Base-by-base conservation (phyloP, 2,329 filamentous ascomycete genomes). In the Neodidymelliopsis sp. region DNA sequence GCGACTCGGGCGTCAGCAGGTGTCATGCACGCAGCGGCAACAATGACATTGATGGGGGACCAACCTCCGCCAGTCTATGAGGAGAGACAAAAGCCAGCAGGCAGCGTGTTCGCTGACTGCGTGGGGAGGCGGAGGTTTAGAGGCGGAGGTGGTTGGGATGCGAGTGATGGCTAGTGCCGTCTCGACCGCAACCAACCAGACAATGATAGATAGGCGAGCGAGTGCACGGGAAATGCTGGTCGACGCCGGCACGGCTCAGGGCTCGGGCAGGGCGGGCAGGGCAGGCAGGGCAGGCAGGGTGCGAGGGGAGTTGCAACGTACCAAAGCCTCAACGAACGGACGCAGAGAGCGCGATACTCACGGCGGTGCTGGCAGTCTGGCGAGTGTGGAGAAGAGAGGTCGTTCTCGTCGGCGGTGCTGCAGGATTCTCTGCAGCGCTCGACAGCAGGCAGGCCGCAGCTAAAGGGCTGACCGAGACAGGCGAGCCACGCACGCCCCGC, bases 131-230 rank as follows among this genome's bases (percentile, higher is more conserved):
- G 66, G 65, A 65, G 63, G 69, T 67, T 64, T 70, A 66, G 66
- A 67, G 63, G 70, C 65, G 67, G 66, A 70, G 70, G 72, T 72
- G 71, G 72, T 74, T 74, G 71, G 72, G 71, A 73, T 70, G 65
- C 60, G 62, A 59, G 56, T 62, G 57, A 59, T 16, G 63, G 67
- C 71, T 73, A 72, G 70, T 59, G 65, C 61, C 47, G 56, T 61
- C 43, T 38, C 61, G 63, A 38, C 35, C 34, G 18, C 49, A 66
- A 61, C 67, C 67, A 65, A 69, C 64, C 67, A 66, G 57, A 62
- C 59, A 53, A 54, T 52, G 49, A 58, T 30, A 56, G 66, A 73
- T 72, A 73, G 68, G 68, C 71, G 71, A 67, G 68, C 71, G 71
- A 73, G 64, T 44, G 62, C 53, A 57, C 67, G 67, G 70, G 67